Percentiles rank a stretch among this genome's conserved stretches.
Evolutionary conservation across 805 yeast genomes (phyloP).

Genomic region (Saccharomycopsis sp.): DNA sequence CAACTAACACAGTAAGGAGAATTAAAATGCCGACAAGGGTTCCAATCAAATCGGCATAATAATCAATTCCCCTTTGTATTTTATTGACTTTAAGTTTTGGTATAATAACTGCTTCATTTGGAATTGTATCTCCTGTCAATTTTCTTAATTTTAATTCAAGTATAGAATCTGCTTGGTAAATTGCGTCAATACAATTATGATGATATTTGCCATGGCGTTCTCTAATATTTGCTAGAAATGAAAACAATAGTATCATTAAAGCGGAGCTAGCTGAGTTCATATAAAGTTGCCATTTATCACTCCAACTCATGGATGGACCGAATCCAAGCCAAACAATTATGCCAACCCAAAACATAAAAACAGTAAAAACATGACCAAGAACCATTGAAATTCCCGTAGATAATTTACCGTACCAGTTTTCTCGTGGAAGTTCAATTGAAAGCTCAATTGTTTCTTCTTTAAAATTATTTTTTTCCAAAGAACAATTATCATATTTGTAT

Average conservation of each 20-base stretch:
- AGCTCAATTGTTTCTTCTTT: too few species aligned
- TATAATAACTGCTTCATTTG: slow-evolving; percentile 26
- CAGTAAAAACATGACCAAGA: slow-evolving; percentile 30
- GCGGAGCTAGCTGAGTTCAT: slow-evolving; percentile 38
- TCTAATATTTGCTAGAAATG: slow-evolving; percentile 35
- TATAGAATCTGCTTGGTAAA: slow-evolving; percentile 27
- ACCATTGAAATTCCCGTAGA: slow-evolving; percentile 25
- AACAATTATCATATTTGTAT: background rate
- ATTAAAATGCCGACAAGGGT: slow-evolving; percentile 35
- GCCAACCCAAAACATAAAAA: slow-evolving; percentile 33
- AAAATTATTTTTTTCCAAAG: slow-evolving; percentile 22
- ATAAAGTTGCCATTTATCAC: slow-evolving; percentile 36
- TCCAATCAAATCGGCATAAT: slow-evolving; percentile 38
- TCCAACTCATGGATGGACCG: slow-evolving; percentile 30
- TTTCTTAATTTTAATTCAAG: slow-evolving; percentile 27
- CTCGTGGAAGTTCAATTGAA: too few species aligned
- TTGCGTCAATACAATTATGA: slow-evolving; percentile 22
- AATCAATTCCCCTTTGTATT: slow-evolving; percentile 29
- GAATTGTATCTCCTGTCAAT: slow-evolving; percentile 23
- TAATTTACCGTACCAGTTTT: slow-evolving; percentile 31
- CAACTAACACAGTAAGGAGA: slow-evolving; percentile 29
- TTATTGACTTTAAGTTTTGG: slow-evolving; percentile 21
- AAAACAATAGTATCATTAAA: slow-evolving; percentile 30
- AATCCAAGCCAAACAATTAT: slow-evolving; percentile 34
- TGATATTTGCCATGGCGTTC: slow-evolving; percentile 31